Evolutionary conservation across 306 rosid species (phyloP), one percentile per base, ranked within the genome.

Genomic region (Glycine soja): DNA sequence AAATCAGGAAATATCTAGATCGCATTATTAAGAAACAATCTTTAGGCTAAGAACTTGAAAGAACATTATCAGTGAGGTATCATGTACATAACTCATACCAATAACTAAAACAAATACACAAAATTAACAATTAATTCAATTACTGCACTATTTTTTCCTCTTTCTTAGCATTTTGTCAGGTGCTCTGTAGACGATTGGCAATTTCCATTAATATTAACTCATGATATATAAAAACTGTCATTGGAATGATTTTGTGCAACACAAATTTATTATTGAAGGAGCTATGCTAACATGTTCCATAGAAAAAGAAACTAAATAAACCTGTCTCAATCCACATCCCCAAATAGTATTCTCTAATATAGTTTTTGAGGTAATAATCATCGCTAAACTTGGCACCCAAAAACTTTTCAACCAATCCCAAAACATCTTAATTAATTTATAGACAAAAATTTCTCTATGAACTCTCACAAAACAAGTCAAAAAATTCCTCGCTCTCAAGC

Each of bases 1-100:
- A 65, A 81, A 51, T 30, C 68, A 65, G 18, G 64, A 56, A 52
- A 70, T 70, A 76, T 76, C 7, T 3, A 5, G 53, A 80, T 40
- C 46, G 40, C 30, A 32, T 62, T 69, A 62, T 16, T 45, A 30
- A 75, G 45, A 42, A 42, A 74, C 67, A 66, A 13, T 24, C 13
- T 15, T 47, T 48, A 52, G 42, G 12, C 11, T 36, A 57, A 57
- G 57, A 82, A 59, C 57, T 5, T 13, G 43, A n/a, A 45, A 68
- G 11, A 24, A 9, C 42, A 13, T 32, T 40, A 56, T 24, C 5
- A 62, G 59, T 30, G 24, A 62, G 51, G 64, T 46, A 74, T 24
- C 40, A 16, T 4, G 52, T 18, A 34, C 70, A 70, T 62, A 63
- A 53, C 48, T 50, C 46, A 48, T 58, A 48, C 68, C 67, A 53